Evolutionary conservation across 352 stramenopile species (phyloP).

Genomic region (Globisporangium acanthophoron): DNA sequence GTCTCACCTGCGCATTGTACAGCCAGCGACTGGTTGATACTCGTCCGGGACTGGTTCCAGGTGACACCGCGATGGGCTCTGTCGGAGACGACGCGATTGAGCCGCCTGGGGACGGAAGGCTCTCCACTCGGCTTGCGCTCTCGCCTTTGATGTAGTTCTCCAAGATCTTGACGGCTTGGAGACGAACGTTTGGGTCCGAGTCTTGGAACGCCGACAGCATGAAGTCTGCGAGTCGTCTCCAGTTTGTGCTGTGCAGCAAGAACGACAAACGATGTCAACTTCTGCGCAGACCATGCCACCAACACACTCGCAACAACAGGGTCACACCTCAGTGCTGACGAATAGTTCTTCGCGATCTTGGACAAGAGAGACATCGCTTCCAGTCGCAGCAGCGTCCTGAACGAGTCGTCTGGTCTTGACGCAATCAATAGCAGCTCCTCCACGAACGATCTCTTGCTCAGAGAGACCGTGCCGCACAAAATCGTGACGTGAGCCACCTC

Average conservation of each 20-base stretch:
- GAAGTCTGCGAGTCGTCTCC: constrained; percentile 63
- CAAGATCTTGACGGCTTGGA: constrained; percentile 85
- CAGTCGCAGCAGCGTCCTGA: constrained; percentile 48
- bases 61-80: not conserved
- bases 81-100: not conserved
- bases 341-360: constrained; percentile 84
- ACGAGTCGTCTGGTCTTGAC: constrained; percentile 50
- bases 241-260: constrained; percentile 29
- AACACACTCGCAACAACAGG: not conserved
- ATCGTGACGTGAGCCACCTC: constrained; percentile 60
- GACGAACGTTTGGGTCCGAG: constrained; percentile 75
- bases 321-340: constrained; percentile 44
- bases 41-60: constrained; percentile 4
- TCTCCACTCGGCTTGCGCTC: constrained; percentile 16
- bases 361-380: constrained; percentile 82
- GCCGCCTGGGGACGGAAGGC: not conserved
- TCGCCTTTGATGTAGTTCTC: constrained; percentile 86
- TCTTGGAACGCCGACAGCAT: constrained; percentile 82
- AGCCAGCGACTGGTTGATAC: constrained; percentile 14
- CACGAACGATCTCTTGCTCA: constrained; percentile 65
- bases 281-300: not conserved
- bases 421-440: constrained; percentile 70
- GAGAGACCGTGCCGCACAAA: constrained; percentile 43
- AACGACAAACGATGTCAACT: not conserved
- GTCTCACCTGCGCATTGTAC: constrained; percentile 11